Conservation (phyloP, 768 basidiomycete species). For the Cyclocybe aegerita region DNA sequence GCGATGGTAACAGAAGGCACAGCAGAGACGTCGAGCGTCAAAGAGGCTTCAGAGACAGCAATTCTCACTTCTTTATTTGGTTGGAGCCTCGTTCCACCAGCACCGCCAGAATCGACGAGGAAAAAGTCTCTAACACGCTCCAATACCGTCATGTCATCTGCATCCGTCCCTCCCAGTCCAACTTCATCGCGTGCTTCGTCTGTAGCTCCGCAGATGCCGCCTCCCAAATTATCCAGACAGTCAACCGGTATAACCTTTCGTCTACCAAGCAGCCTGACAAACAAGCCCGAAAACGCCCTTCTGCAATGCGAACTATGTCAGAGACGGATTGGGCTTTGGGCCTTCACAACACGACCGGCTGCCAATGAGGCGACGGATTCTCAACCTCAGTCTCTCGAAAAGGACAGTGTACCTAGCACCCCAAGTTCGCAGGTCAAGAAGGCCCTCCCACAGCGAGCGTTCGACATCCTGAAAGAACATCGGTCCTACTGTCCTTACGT, state of each 20-base stretch:
- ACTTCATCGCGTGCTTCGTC: constrained; percentile 36
- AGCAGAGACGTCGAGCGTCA: background rate
- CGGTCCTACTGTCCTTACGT: constrained; percentile 87
- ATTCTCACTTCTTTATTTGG: constrained; percentile 50
- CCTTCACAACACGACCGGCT: constrained; percentile 43
- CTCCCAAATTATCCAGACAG: constrained; percentile 9
- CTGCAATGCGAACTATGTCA: constrained; percentile 72
- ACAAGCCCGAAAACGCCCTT: constrained; percentile 48
- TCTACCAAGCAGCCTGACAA: constrained; percentile 23
- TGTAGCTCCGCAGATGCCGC: constrained; percentile 19
- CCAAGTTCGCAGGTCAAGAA: constrained; percentile 25
- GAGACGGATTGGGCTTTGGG: constrained; percentile 79
- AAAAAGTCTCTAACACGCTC: constrained; percentile 31
- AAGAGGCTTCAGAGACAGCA: constrained; percentile 36
- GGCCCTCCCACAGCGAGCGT: constrained; percentile 42
- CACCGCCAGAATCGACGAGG: constrained; percentile 28
- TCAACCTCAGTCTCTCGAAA: background rate
- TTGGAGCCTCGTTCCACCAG: constrained; percentile 43
- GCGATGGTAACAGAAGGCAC: constrained; percentile 8
- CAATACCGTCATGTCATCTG: constrained; percentile 20
- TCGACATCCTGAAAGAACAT: constrained; percentile 81
- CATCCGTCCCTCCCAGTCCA: constrained; percentile 29
- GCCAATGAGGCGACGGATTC: constrained; percentile 4
- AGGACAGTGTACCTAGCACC: constrained; percentile 10
- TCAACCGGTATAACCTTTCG: constrained; percentile 21